Evolutionary conservation across 2,329 filamentous ascomycete species (phyloP).

Genomic region (Alternaria sp.): DNA sequence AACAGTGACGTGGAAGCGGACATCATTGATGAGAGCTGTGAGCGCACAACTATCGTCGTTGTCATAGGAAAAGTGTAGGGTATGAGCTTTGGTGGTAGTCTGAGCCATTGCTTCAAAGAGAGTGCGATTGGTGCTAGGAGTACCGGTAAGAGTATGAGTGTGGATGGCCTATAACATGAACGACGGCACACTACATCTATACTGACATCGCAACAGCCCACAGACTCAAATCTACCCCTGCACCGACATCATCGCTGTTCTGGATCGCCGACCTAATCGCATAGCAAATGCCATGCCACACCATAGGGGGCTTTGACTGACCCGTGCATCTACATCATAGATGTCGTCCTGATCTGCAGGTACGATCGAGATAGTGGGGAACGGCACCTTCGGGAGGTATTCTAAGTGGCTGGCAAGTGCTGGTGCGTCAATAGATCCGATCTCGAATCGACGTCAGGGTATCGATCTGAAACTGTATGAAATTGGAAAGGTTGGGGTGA

Average conservation of each 20-base stretch:
- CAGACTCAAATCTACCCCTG: background rate
- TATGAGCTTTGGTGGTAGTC: slow-evolving; percentile 9
- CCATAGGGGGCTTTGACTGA: slow-evolving; percentile 6
- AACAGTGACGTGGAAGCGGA: slow-evolving; percentile 23
- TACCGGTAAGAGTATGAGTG: background rate
- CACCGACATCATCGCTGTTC: slow-evolving; percentile 6
- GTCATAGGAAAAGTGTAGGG: slow-evolving; percentile 22
- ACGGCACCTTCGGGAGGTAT: background rate
- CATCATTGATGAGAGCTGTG: slow-evolving; percentile 24
- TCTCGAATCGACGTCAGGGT: background rate
- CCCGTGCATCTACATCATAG: slow-evolving; percentile 19
- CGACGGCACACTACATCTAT: background rate
- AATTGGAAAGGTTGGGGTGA: slow-evolving; percentile 1
- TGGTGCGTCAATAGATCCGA: background rate
- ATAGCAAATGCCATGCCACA: slow-evolving; percentile 6
- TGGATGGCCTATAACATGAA: background rate
- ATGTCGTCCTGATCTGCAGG: slow-evolving; percentile 16
- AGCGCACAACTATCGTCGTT: slow-evolving; percentile 20
- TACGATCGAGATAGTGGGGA: slow-evolving; percentile 10
- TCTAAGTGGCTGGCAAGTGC: background rate
- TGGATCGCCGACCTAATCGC: slow-evolving; percentile 1
- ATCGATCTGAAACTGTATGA: slow-evolving; percentile 6
- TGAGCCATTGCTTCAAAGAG: slow-evolving; percentile 12
- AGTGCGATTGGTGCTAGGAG: background rate
- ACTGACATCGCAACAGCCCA: background rate